Conservation (phyloP, 1,284 basidiomycete species). For the Lentinula novae-zelandiae region DNA sequence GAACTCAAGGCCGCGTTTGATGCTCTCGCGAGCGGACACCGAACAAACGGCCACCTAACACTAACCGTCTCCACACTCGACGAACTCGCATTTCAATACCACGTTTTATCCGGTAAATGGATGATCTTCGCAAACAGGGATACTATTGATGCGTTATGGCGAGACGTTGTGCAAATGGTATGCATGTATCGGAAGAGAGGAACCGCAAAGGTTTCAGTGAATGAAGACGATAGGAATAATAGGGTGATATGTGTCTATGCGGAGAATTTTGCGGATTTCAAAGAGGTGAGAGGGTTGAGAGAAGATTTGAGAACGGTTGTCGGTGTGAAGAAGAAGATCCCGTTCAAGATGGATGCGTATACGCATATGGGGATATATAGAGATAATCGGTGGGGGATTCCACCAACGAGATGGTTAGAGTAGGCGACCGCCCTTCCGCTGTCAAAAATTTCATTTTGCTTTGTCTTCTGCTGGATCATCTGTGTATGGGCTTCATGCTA, state of each 20-base stretch:
- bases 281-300: conserved; percentile 27
- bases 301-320: conserved; percentile 23
- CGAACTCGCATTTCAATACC: conserved; percentile 26
- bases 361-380: conserved; percentile 35
- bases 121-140: conserved; percentile 27
- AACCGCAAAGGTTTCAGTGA: conserved; percentile 30
- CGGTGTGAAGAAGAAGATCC: conserved; percentile 31
- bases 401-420: conserved; percentile 28
- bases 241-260: conserved; percentile 36
- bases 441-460: no score
- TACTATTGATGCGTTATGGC: conserved; percentile 31
- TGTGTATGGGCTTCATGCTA: no score
- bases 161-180: conserved; percentile 26
- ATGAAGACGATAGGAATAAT: conserved; percentile 19
- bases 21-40: conserved; percentile 17
- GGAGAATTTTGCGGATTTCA: conserved; percentile 29
- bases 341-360: conserved; percentile 37
- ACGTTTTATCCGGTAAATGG: conserved; percentile 32
- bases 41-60: conserved; percentile 12
- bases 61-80: conserved; percentile 29
- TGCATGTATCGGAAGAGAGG: conserved; percentile 24
- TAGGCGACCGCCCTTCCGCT: not conserved
- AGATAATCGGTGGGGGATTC: conserved; percentile 30
- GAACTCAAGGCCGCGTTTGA: conserved; percentile 19
- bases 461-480: no score